Conservation (phyloP, 179 eudicot species). For the Drosera spatulata region DNA sequence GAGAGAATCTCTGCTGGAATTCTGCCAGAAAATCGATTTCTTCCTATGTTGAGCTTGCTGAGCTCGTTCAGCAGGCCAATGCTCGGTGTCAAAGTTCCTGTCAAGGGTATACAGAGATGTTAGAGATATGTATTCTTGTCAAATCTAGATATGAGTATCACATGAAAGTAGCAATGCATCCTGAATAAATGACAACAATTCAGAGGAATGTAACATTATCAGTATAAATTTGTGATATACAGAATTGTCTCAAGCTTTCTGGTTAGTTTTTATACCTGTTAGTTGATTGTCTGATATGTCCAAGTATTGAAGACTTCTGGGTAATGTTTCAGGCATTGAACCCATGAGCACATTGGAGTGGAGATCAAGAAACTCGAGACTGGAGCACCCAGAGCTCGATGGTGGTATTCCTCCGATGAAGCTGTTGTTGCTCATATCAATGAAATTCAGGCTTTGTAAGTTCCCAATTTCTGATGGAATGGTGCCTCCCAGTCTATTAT, state of each 20-base stretch:
- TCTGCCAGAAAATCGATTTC: constrained; percentile 54
- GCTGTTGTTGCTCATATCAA: constrained; percentile 63
- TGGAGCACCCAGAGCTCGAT: constrained; percentile 48
- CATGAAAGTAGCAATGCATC: too few species aligned
- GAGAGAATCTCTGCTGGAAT: constrained; percentile 63
- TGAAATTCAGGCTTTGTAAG: constrained; percentile 53
- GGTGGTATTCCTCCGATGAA: constrained; percentile 55
- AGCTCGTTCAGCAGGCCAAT: constrained; percentile 54
- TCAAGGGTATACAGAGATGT: neutral
- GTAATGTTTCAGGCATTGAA: constrained; percentile 41
- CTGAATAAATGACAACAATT: too few species aligned
- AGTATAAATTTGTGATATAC: too few species aligned
- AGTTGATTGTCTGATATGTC: constrained; percentile 72
- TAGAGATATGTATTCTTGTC: too few species aligned
- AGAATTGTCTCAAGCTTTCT: too few species aligned
- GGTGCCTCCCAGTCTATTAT: constrained; percentile 56
- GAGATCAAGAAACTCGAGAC: constrained; percentile 68
- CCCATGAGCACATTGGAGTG: constrained; percentile 62
- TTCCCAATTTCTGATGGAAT: constrained; percentile 76
- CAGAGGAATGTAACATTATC: too few species aligned
- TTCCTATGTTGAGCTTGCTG: constrained; percentile 60
- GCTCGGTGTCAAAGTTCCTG: constrained; percentile 6
- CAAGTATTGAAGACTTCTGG: constrained; percentile 60
- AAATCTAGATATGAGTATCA: too few species aligned
- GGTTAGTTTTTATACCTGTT: constrained; percentile 18